Evolutionary conservation across 768 basidiomycete species (phyloP).

Genomic region (Solioccasus polychromus): DNA sequence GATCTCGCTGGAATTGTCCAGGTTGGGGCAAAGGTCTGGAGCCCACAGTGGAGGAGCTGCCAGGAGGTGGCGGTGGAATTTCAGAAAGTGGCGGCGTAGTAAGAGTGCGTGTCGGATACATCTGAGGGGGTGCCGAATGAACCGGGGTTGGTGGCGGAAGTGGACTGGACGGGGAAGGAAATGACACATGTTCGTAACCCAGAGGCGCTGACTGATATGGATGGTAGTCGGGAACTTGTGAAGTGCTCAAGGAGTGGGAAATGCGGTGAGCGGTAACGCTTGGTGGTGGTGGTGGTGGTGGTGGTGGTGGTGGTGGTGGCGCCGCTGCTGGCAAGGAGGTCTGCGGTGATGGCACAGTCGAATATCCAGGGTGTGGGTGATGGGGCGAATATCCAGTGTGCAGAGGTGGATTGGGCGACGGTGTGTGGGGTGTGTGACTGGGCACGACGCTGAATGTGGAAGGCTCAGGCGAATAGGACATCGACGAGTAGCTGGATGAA

Average conservation of each 20-base stretch:
- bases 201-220: conserved; percentile 19
- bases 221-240: conserved; percentile 27
- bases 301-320: conserved; percentile 11
- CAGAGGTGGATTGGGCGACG: conserved; percentile 18
- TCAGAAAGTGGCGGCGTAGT: conserved; percentile 27
- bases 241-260: conserved; percentile 27
- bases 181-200: conserved; percentile 22
- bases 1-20: conserved; percentile 29
- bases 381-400: conserved; percentile 21
- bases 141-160: conserved; percentile 20
- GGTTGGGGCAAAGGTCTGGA: conserved; percentile 34
- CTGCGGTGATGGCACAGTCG: conserved; percentile 9
- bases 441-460: conserved; percentile 32
- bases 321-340: conserved; percentile 5
- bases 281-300: conserved; percentile 10
- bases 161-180: conserved; percentile 22
- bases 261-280: conserved; percentile 18
- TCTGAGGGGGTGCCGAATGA: conserved; percentile 26
- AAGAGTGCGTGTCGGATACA: conserved; percentile 17
- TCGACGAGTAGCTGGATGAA: conserved; percentile 35
- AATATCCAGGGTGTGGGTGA: conserved; percentile 11
- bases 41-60: conserved; percentile 9
- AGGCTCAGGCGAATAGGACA: conserved; percentile 34
- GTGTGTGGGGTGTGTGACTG: conserved; percentile 40
- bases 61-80: conserved; percentile 1